phyloP scores from a whole-genome alignment of 75 land plant species.

The Picea glauca region DNA sequence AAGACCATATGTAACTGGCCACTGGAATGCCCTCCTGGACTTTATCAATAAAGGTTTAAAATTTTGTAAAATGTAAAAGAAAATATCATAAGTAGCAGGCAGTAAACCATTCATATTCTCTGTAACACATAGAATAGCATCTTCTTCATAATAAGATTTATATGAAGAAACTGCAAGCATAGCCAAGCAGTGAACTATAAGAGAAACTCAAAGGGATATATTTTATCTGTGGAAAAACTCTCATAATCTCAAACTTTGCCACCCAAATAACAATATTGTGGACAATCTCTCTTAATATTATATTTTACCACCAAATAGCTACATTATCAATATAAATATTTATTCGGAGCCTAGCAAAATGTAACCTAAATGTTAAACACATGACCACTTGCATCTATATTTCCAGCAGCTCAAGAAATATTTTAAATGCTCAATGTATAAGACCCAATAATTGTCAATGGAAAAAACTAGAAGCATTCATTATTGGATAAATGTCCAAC shows the following conservation, averaged over 20 bases:
- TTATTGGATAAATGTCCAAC: background rate
- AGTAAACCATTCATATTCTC: background rate
- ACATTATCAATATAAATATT: background rate
- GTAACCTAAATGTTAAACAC: background rate
- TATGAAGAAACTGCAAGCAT: background rate
- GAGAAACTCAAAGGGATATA: background rate
- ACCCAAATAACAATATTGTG: background rate
- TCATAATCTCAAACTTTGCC: background rate
- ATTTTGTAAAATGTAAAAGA: background rate
- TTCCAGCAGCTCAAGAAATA: background rate
- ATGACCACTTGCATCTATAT: background rate
- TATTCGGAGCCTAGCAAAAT: background rate
- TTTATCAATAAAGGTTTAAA: background rate
- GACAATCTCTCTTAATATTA: background rate
- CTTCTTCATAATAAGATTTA: background rate
- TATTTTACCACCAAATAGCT: background rate
- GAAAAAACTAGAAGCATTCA: background rate
- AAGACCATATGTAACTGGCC: background rate
- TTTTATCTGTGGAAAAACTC: background rate
- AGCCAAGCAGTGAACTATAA: background rate
- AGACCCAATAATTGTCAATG: background rate
- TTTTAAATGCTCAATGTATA: background rate
- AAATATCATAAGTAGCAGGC: background rate
- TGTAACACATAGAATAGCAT: background rate
- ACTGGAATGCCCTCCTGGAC: background rate